phyloP scores from a whole-genome alignment of 306 rosid genomes.

The Datisca glomerata region DNA sequence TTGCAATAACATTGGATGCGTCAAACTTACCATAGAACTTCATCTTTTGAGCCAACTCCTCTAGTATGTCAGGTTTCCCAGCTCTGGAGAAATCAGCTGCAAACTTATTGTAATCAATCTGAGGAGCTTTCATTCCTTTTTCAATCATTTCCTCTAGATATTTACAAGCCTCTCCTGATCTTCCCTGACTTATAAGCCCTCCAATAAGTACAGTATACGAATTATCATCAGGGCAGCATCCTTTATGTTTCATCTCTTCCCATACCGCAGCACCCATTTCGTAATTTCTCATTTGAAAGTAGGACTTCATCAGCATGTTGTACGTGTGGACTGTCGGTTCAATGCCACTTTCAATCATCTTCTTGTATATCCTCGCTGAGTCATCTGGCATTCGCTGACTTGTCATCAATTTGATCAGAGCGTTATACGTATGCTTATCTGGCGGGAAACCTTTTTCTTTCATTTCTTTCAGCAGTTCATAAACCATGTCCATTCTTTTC shows the following conservation, averaged over 20 bases:
- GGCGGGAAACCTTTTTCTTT: conserved; percentile 47
- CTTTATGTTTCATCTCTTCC: conserved; percentile 62
- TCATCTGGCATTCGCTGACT: conserved; percentile 71
- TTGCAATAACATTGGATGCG: conserved; percentile 50
- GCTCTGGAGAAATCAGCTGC: conserved; percentile 66
- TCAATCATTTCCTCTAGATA: conserved; percentile 77
- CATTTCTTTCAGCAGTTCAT: conserved; percentile 50
- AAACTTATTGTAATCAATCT: conserved; percentile 74
- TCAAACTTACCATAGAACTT: conserved; percentile 66
- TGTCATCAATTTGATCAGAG: conserved; percentile 69
- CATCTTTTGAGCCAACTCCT: conserved; percentile 69
- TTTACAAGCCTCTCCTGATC: conserved; percentile 52
- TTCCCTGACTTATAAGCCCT: conserved; percentile 70
- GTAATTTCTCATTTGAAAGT: conserved; percentile 47
- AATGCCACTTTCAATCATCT: conserved; percentile 54
- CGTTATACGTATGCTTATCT: conserved; percentile 64
- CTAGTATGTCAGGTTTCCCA: conserved; percentile 64
- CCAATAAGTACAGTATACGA: conserved; percentile 66
- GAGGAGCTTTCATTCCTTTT: conserved; percentile 88
- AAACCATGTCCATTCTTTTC: conserved; percentile 58
- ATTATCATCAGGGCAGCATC: conserved; percentile 79
- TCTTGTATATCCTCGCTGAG: conserved; percentile 55
- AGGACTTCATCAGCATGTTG: conserved; percentile 88
- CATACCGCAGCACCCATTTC: conserved; percentile 54
- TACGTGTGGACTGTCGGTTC: conserved; percentile 69